Base-by-base conservation (phyloP, 169 alveolate species). In the Plasmodium gonderi region DNA sequence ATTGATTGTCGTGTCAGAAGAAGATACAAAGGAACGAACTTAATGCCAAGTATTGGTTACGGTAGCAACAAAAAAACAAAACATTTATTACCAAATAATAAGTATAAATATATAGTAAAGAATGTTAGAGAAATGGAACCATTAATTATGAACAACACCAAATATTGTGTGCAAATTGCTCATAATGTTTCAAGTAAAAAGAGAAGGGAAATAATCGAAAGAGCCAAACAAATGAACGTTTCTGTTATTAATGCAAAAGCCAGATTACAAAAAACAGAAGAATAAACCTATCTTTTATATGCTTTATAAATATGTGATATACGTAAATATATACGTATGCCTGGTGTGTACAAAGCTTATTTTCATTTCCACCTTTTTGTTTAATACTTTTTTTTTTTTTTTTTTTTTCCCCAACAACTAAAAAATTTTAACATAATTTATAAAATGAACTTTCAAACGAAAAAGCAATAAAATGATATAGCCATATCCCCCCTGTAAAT, bases 1-100 rank as follows among this genome's bases (percentile, higher is more conserved):
- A 98, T 98, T 72, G 99, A 98, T 92, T 97, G 98, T 75, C 98
- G 99, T 76, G 99, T 97, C 54, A 98, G 99, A 91, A 97, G 99
- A 79, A 96, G 98, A 92, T 98, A 98, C 97, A 97, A 96, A 96
- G 99, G 99, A 85, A 97, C 98, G 79, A 98, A 96, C 85, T 95
- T 96, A 49, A 97, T 97, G 97, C 99, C 99, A 90, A 98, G 97
- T 96, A 97, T 98, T 92, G 99, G 99, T 45, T 98, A 98, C 93
- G 99, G 99, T 65, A 97, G 99, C 74, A 97, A 97, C 97, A 98
- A 98, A 96, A 97, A 95, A 97, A 98, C 99, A 78, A 95, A 98
- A 81, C 94, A 97, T 96, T 96, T 97, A 97, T 97, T 98, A 85
- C 99, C 99, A 90, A 97, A 97, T 94, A 99, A 99, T 80, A 95